Conservation (phyloP, 2,329 filamentous ascomycete species). For the Penicillium carneum region DNA sequence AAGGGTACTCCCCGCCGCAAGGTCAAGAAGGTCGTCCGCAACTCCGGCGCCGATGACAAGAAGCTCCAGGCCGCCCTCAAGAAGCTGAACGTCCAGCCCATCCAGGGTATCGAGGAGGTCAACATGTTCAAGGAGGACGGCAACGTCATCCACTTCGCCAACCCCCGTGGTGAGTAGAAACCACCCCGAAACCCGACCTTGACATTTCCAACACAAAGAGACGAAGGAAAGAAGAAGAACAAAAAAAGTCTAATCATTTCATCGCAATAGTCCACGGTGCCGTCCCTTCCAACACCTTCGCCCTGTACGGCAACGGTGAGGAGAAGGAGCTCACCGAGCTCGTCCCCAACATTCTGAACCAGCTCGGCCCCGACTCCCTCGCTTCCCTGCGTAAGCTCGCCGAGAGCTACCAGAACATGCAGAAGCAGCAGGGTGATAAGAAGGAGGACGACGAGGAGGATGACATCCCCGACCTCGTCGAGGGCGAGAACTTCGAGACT, state of each 20-base stretch:
- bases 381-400: constrained; percentile 97
- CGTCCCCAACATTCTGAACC: constrained; percentile 98
- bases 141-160: constrained; percentile 99
- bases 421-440: constrained; percentile 85
- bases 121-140: constrained; percentile 99
- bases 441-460: constrained; percentile 79
- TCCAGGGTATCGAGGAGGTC: constrained; percentile 99
- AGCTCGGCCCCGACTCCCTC: constrained; percentile 96
- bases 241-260: neutral
- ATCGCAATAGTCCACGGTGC: constrained; percentile 81
- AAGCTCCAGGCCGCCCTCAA: constrained; percentile 96
- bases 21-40: constrained; percentile 96
- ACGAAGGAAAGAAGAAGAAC: neutral
- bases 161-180: constrained; percentile 82
- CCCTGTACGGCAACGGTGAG: constrained; percentile 97
- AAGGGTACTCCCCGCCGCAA: constrained; percentile 98
- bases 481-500: constrained; percentile 97
- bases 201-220: neutral
- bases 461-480: constrained; percentile 95
- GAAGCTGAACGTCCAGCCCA: constrained; percentile 99
- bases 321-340: constrained; percentile 99
- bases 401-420: constrained; percentile 99
- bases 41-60: constrained; percentile 95
- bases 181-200: neutral
- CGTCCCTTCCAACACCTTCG: constrained; percentile 97